phyloP scores from a whole-genome alignment of 768 basidiomycete genomes.

The Boletus barrowsii region DNA sequence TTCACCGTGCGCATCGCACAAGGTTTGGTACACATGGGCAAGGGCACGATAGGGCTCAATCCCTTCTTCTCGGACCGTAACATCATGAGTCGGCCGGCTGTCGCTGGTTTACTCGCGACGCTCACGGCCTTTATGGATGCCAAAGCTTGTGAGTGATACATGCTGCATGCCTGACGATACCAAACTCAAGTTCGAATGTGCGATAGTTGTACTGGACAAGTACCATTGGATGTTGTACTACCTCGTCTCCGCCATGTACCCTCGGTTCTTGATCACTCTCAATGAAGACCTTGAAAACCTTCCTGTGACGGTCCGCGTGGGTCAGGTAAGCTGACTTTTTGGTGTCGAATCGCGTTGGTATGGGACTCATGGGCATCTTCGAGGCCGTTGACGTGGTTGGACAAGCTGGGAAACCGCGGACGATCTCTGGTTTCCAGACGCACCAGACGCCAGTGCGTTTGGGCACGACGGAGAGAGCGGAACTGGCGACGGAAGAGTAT shows the following conservation, averaged over 20 bases:
- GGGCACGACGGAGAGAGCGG: constrained; percentile 91
- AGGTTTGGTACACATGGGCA: constrained; percentile 99
- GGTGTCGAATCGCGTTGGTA: neutral
- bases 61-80: constrained; percentile 94
- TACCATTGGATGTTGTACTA: constrained; percentile 99
- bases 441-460: constrained; percentile 95
- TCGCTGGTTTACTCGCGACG: constrained; percentile 86
- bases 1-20: constrained; percentile 96
- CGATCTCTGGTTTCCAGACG: constrained; percentile 98
- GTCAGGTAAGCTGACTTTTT: constrained; percentile 54
- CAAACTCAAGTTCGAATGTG: neutral
- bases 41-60: constrained; percentile 95
- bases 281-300: constrained; percentile 85
- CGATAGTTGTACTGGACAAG: constrained; percentile 86
- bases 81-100: constrained; percentile 84
- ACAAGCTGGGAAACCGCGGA: constrained; percentile 94
- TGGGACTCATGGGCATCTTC: neutral
- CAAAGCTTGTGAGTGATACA: constrained; percentile 72
- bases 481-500: constrained; percentile 95
- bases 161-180: neutral
- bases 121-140: constrained; percentile 92
- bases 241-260: constrained; percentile 95
- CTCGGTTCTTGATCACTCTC: constrained; percentile 95
- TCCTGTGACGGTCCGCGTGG: constrained; percentile 93
- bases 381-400: constrained; percentile 97